Evolutionary conservation across 805 yeast species (phyloP).

Genomic region (Candida chilensis): DNA sequence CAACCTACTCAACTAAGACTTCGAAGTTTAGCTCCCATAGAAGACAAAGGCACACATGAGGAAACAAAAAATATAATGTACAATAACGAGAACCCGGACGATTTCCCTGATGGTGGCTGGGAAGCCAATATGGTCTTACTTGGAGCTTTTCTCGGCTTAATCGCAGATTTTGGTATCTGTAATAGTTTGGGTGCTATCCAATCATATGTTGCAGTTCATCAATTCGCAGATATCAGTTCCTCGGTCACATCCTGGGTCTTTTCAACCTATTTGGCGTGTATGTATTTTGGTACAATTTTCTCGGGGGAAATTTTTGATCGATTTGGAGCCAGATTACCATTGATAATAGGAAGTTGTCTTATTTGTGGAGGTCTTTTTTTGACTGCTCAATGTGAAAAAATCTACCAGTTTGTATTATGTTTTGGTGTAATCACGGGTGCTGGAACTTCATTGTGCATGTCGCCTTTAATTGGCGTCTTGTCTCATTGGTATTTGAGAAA

Average conservation of each 20-base stretch:
- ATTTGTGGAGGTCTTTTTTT: constrained; percentile 9
- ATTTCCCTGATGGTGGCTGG: constrained; percentile 14
- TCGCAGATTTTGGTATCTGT: constrained; percentile 11
- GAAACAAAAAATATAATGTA: no score
- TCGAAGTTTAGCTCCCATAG: no score
- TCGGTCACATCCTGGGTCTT: constrained; percentile 9
- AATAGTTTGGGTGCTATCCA: constrained; percentile 12
- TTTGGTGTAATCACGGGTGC: constrained; percentile 10
- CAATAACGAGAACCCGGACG: constrained; percentile 8
- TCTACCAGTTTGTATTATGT: constrained; percentile 10
- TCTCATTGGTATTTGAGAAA: constrained; percentile 12
- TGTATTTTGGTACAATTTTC: constrained; percentile 13
- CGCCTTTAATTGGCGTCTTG: constrained; percentile 10
- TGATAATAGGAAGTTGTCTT: constrained; percentile 7
- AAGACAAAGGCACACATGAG: constrained; percentile 1
- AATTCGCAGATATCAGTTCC: constrained; percentile 2
- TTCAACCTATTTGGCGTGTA: constrained; percentile 9
- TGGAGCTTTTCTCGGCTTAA: constrained; percentile 11
- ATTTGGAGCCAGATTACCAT: constrained; percentile 9
- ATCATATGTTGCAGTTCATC: constrained; percentile 10
- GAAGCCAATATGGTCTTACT: constrained; percentile 12
- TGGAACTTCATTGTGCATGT: constrained; percentile 11
- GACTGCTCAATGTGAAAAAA: constrained; percentile 8
- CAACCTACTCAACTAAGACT: no score
- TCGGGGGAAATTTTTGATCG: constrained; percentile 10